Base-by-base conservation (phyloP, 1,284 basidiomycete genomes). In the Leucocoprinus gongylophorus region DNA sequence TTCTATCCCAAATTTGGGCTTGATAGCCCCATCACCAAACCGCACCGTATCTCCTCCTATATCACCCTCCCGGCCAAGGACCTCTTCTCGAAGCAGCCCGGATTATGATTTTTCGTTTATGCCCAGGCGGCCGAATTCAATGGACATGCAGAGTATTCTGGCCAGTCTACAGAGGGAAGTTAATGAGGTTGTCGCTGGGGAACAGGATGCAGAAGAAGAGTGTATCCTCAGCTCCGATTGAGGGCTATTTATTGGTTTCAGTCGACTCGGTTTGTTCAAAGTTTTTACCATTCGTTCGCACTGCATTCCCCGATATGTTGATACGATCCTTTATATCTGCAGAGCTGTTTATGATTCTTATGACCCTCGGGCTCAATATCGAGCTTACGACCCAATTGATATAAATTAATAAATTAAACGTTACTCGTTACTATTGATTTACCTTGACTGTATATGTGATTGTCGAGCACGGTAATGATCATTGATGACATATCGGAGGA, bases 141-240 rank as follows among this genome's bases (percentile, higher is more conserved):
- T 46, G 44, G 40, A 41, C 26, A 51, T 51, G 44, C 13, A 21
- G 15, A 39, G 13, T 6, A 9, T 51, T 6, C 21, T 51, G 3
- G 44, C 23, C 13, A 46, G 20, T 33, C 30, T 51, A 26, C n/a
- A 35, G 20, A 29, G 15, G 28, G 50, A 51, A 43, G 37, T 51
- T 17, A 37, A 18, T 30, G 44, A 38, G 37, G 26, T n/a, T 40
- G 20, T 40, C 6, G 20, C 7, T 40, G 10, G 28, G 26, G 38
- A 15, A 23, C 20, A 37, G 26, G 38, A 21, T 32, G 38, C 8
- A n/a, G 42, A 45, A 10, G 44, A 40, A 28, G 43, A 23, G 13
- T 29, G 37, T 29, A 28, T 50, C 26, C 43, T 40, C 32, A 45
- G 42, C 20, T 6, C 35, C 5, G 49, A 45, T 8, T 50, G 21